These are phyloP conservation scores for Magnaporthiopsis rhizophila DNA, from an alignment of 2,329 filamentous ascomycete genomes.

Conservation along the genomic window DNA sequence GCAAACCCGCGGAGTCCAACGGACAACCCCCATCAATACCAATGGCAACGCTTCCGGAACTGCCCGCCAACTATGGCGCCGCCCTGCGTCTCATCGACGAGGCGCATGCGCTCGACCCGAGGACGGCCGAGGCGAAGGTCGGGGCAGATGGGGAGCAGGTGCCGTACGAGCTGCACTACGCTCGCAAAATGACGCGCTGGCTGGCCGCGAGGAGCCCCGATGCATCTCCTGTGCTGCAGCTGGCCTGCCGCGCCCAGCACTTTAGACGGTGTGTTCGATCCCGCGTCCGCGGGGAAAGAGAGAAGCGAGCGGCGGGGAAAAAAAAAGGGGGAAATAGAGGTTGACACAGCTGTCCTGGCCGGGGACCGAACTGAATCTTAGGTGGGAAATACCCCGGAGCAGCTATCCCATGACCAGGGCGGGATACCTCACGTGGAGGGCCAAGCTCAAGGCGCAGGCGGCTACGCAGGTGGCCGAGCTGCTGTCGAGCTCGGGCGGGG, in stretches of 20 bases:
- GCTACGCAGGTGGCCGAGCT: slow-evolving; percentile 47
- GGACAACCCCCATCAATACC: background rate
- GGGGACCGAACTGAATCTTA: slow-evolving; percentile 13
- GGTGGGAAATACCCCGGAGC: slow-evolving; percentile 71
- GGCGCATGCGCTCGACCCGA: slow-evolving; percentile 63
- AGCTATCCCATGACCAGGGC: slow-evolving; percentile 65
- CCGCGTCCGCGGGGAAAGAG: background rate
- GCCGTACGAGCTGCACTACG: slow-evolving; percentile 79
- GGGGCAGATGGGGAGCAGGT: slow-evolving; percentile 34
- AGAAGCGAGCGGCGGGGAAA: background rate
- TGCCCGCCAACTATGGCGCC: slow-evolving; percentile 32
- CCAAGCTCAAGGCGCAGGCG: slow-evolving; percentile 62
- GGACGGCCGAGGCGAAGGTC: slow-evolving; percentile 32
- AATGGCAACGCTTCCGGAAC: slow-evolving; percentile 9
- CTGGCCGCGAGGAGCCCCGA: slow-evolving; percentile 51
- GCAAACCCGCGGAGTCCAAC: background rate
- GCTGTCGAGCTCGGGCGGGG: slow-evolving; percentile 17
- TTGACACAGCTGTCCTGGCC: background rate
- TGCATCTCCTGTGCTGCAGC: slow-evolving; percentile 58
- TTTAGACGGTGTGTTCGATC: slow-evolving; percentile 52
- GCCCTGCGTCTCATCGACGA: slow-evolving; percentile 65
- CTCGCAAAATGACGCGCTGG: slow-evolving; percentile 69
- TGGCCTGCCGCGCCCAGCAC: slow-evolving; percentile 79
- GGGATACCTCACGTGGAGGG: slow-evolving; percentile 76
- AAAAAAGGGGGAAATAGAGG: background rate